A percentile compares a stretch with the other conserved stretches of the same genome.
Evolutionary conservation across 2,329 filamentous ascomycete genomes (phyloP).

Genomic region (Paraconiothyrium brasiliense): DNA sequence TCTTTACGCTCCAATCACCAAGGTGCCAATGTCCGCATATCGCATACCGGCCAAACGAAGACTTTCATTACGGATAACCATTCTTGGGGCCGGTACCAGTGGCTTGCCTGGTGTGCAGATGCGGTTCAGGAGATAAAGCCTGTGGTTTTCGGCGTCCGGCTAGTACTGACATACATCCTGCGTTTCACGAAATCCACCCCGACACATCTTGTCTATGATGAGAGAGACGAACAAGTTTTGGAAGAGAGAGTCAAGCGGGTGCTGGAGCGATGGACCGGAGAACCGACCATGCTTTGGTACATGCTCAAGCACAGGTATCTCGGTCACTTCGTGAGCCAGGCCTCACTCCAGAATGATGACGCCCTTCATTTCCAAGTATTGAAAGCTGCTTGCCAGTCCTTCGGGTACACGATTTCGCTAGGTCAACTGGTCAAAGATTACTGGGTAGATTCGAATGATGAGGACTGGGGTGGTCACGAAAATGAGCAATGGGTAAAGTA

Average conservation of each 20-base stretch:
- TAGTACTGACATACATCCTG: slow-evolving; percentile 8
- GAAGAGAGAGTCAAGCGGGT: not conserved
- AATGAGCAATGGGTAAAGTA: not conserved
- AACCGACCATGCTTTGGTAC: slow-evolving; percentile 4
- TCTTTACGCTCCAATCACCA: slow-evolving; percentile 5
- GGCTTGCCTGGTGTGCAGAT: slow-evolving; percentile 4
- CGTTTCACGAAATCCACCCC: not conserved
- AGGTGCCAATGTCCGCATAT: slow-evolving; percentile 7
- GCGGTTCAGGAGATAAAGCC: slow-evolving; percentile 8
- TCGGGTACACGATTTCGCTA: slow-evolving; percentile 1
- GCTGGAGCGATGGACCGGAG: not conserved
- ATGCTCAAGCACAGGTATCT: slow-evolving; percentile 4
- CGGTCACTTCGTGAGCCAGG: not conserved
- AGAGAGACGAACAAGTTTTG: not conserved
- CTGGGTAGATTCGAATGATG: no score
- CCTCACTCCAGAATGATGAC: not conserved
- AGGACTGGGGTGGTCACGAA: no score
- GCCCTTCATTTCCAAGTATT: not conserved
- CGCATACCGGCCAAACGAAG: slow-evolving; percentile 5
- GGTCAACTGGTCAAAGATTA: not conserved
- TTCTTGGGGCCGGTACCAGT: slow-evolving; percentile 6
- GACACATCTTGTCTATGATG: not conserved
- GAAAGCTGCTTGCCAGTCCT: not conserved
- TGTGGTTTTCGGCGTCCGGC: slow-evolving; percentile 1
- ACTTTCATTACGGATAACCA: not conserved